These are phyloP conservation scores for Solanum lycopersicoides DNA, from an alignment of 257 asterid species.

Conservation along the genomic window DNA sequence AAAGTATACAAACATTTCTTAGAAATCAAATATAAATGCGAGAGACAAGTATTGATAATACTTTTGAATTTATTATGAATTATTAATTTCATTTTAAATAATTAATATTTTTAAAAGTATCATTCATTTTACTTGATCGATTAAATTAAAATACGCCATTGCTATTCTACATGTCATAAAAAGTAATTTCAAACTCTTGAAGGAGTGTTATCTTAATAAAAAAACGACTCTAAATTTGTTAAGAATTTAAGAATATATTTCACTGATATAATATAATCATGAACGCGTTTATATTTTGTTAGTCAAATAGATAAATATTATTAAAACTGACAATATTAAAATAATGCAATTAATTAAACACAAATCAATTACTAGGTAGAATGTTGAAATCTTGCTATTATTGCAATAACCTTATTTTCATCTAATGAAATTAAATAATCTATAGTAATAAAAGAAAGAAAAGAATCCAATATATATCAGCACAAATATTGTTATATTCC, in stretches of 20 bases:
- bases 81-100: too few relatives aligned
- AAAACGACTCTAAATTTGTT: too few relatives aligned
- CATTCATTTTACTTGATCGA: too few relatives aligned
- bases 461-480: background rate
- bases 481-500: background rate
- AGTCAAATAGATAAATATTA: too few relatives aligned
- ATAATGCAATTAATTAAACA: background rate
- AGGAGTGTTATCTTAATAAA: background rate
- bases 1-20: background rate
- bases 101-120: too few relatives aligned
- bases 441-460: background rate
- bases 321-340: background rate
- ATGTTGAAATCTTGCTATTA: background rate
- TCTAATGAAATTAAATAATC: background rate
- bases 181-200: too few relatives aligned
- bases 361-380: background rate
- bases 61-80: background rate
- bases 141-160: too few relatives aligned
- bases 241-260: too few relatives aligned
- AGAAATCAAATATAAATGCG: background rate
- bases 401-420: background rate
- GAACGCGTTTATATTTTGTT: too few relatives aligned
- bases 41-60: background rate
- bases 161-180: background rate
- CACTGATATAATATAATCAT: background rate